Base-by-base conservation (phyloP, 148 eudicot genomes). In the Silene conica region DNA sequence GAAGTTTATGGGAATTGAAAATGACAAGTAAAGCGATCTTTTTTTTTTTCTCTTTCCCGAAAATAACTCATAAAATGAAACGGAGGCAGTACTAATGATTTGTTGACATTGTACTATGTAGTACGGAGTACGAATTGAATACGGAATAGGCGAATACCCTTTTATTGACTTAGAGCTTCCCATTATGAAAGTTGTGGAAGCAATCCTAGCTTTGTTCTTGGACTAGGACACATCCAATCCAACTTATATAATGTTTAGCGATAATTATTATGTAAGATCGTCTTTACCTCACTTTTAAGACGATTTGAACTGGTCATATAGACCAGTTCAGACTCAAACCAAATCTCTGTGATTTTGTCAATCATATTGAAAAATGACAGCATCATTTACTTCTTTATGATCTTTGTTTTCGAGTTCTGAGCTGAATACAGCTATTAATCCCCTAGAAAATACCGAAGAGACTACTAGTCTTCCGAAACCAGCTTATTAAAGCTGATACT, bases 131-230 rank as follows among this genome's bases (percentile, higher is more conserved):
- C n/a, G n/a, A n/a, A n/a, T n/a, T n/a, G n/a, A n/a, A n/a, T n/a
- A n/a, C n/a, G n/a, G n/a, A n/a, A n/a, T n/a, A n/a, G n/a, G n/a
- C n/a, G 43, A 38, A 38, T 38, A 38, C 7, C 43, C 43, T 38
- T 9, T 38, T 38, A 38, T 5, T 0, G 43, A 57, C 22, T 6
- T 20, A 59, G 14, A 59, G 14, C 63, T 59, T 59, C 63, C 26
- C 25, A 21, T 59, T 59, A 9, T 21, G 63, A 20, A 38, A 66
- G 69, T 66, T 28, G 69, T 66, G 69, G 48, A 66, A 66, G 22
- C 69, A 66, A 66, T 38, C 8, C 43, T 38, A 1, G 1, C 43
- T 38, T 38, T 38, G 43, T 5, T 38, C 43, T 7, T 38, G 43
- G 43, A 38, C 43, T 21, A 60, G 28, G 28, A 43, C 60, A 71